These are phyloP conservation scores for Clarireedia hainanense DNA, from an alignment of 2,329 filamentous ascomycete species.

Conservation along the genomic window DNA sequence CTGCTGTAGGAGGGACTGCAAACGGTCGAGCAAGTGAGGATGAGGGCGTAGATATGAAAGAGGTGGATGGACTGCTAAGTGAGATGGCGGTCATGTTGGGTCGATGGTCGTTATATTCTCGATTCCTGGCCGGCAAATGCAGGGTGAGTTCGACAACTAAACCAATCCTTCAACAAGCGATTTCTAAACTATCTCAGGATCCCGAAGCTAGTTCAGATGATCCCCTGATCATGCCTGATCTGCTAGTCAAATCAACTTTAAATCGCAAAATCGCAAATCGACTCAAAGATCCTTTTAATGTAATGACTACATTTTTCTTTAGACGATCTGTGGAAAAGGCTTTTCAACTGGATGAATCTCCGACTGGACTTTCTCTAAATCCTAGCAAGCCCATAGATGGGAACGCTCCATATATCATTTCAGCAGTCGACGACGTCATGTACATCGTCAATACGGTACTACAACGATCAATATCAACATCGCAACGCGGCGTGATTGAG, in stretches of 20 bases:
- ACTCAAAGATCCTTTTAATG: slow-evolving; percentile 74
- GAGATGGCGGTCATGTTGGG: slow-evolving; percentile 90
- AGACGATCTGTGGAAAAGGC: slow-evolving; percentile 93
- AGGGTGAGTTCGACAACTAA: slow-evolving; percentile 45
- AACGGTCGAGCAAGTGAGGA: slow-evolving; percentile 67
- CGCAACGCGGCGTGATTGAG: slow-evolving; percentile 68
- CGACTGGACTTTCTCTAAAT: slow-evolving; percentile 69
- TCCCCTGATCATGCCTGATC: slow-evolving; percentile 58
- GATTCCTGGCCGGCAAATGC: slow-evolving; percentile 83
- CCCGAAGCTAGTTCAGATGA: slow-evolving; percentile 43
- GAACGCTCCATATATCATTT: slow-evolving; percentile 85
- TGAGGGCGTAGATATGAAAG: slow-evolving; percentile 92
- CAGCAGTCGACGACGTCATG: slow-evolving; percentile 97
- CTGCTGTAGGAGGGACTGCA: slow-evolving; percentile 50
- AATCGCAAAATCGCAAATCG: slow-evolving; percentile 68
- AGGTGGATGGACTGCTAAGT: slow-evolving; percentile 77
- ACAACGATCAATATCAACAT: slow-evolving; percentile 78
- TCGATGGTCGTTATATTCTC: slow-evolving; percentile 85
- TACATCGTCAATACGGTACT: slow-evolving; percentile 94
- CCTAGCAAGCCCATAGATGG: slow-evolving; percentile 62
- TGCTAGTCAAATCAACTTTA: slow-evolving; percentile 73
- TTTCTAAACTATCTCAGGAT: slow-evolving; percentile 38
- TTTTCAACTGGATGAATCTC: slow-evolving; percentile 90
- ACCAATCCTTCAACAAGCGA: slow-evolving; percentile 20
- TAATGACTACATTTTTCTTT: slow-evolving; percentile 95